Conservation (phyloP, 495 filamentous ascomycete genomes). For the Neurospora sp. region DNA sequence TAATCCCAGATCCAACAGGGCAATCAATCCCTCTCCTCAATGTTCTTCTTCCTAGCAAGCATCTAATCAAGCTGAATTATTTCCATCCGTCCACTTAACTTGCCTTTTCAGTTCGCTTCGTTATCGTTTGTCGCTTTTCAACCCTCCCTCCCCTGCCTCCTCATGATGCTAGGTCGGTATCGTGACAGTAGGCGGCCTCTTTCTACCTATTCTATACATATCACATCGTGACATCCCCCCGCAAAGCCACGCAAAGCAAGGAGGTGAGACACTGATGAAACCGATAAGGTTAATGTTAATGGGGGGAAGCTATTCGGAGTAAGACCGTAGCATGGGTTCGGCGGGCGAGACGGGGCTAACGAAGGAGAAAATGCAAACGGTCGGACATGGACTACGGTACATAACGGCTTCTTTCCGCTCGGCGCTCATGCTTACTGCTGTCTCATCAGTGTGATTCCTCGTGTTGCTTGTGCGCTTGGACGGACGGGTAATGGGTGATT, state of each 20-base stretch:
- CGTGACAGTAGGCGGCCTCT: neutral
- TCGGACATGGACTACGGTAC: neutral
- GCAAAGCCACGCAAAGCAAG: neutral
- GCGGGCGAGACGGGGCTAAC: neutral
- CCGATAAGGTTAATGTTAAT: neutral
- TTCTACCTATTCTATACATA: neutral
- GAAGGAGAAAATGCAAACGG: neutral
- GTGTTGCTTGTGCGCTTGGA: neutral
- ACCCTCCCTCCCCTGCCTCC: too few relatives aligned
- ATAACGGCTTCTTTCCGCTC: neutral
- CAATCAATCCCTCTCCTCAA: too few relatives aligned
- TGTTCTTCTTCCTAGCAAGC: too few relatives aligned
- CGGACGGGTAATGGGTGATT: neutral
- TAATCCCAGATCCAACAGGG: too few relatives aligned
- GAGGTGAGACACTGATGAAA: neutral
- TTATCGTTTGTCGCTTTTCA: too few relatives aligned
- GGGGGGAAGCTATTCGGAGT: neutral
- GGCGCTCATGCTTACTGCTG: neutral
- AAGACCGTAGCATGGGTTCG: neutral
- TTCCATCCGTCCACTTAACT: too few relatives aligned
- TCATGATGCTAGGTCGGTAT: too few relatives aligned
- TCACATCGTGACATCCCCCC: neutral
- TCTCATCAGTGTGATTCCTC: neutral
- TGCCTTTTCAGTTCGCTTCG: too few relatives aligned
- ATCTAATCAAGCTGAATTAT: too few relatives aligned